phyloP scores from a whole-genome alignment of 2,329 filamentous ascomycete species.

The Nectriaceae sp. region DNA sequence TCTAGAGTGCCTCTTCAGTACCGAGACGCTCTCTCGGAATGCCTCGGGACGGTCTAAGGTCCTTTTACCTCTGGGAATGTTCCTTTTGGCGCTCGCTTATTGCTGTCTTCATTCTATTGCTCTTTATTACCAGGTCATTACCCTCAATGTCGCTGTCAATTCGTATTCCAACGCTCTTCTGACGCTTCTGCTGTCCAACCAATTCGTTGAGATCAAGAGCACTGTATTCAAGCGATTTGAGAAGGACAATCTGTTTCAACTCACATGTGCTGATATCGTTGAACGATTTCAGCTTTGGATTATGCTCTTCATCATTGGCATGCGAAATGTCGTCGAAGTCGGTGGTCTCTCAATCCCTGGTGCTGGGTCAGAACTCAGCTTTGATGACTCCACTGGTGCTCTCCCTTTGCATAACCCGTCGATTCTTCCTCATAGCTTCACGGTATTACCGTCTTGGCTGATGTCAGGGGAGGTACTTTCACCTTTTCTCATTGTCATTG shows the following conservation, averaged over 20 bases:
- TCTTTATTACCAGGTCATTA: constrained; percentile 96
- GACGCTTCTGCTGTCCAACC: constrained; percentile 91
- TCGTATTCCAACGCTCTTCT: constrained; percentile 96
- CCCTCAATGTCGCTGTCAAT: constrained; percentile 96
- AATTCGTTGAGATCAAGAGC: constrained; percentile 98
- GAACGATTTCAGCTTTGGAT: constrained; percentile 98
- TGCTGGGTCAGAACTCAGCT: constrained; percentile 49
- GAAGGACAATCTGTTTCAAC: constrained; percentile 94
- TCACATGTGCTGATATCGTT: constrained; percentile 95
- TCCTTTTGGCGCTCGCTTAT: constrained; percentile 81
- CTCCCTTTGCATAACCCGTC: constrained; percentile 67
- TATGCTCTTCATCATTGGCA: constrained; percentile 93
- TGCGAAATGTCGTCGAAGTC: constrained; percentile 94
- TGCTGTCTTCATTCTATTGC: constrained; percentile 85
- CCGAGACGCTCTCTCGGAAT: constrained; percentile 87
- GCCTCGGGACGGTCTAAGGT: constrained; percentile 89
- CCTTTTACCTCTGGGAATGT: constrained; percentile 86
- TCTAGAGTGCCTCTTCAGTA: constrained; percentile 91
- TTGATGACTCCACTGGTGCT: constrained; percentile 51
- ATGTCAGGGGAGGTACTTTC: constrained; percentile 83
- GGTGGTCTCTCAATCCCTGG: constrained; percentile 73
- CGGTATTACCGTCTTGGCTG: constrained; percentile 78
- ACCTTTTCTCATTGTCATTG: constrained; percentile 90
- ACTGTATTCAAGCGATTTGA: constrained; percentile 99
- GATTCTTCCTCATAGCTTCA: constrained; percentile 89